Evolutionary conservation across 495 filamentous ascomycete species (phyloP), one percentile per base, ranked within the genome.

Genomic region (Penicillium atrosanguineum): DNA sequence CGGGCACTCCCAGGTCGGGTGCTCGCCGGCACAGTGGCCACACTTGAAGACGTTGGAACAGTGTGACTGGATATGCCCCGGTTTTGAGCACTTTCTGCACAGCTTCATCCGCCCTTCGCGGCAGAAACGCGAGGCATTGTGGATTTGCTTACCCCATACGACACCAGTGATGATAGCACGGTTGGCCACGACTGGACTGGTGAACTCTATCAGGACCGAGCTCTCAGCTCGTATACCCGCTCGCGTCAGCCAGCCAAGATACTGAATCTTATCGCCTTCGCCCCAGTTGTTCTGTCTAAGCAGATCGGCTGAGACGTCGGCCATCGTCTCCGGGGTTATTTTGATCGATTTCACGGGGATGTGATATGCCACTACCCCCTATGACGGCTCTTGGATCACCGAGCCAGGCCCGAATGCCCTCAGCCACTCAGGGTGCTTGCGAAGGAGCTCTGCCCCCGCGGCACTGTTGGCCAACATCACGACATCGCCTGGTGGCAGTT

Each of bases 1-100:
- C 6, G 44, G 45, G 44, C 56, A 62, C 53, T 59, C 51, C 60
- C 46, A 62, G 56, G 56, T 62, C 44, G 44, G 52, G 46, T 62
- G 48, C 52, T 25, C 44, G 26, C 26, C 26, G 21, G 15, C 44
- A 31, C 48, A 62, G 52, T 46, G 43, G 18, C 52, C 45, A 25
- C 46, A 63, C 29, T 23, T 43, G 36, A 21, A 57, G 0, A 34
- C 36, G 25, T 56, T 42, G 20, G 50, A 52, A 49, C 50, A 57
- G 45, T 60, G 50, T 48, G 50, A 52, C 19, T 60, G 25, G 31
- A 59, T 52, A 45, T 63, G 47, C 50, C 61, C 53, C 4, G 48
- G 53, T 40, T 55, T 60, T 48, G 55, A 43, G 54, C 57, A 63
- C 34, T 60, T 55, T 16, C 40, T 45, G 53, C 47, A 60, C 23